Evolutionary conservation across 768 basidiomycete genomes (phyloP).

Genomic region (Candolleomyces eurysporus): DNA sequence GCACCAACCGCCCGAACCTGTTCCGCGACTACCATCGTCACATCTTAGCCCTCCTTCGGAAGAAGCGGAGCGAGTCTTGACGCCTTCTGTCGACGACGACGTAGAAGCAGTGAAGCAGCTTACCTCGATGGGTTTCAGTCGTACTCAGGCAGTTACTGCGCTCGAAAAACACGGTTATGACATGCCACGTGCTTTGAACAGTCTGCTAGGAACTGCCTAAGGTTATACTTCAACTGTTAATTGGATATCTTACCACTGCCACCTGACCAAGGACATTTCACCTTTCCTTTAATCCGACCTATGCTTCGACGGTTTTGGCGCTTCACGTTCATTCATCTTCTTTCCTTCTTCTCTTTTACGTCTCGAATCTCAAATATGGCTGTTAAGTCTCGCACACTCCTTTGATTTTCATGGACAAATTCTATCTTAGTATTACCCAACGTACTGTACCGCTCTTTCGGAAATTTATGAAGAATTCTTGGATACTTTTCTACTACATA

Average conservation of each 20-base stretch:
- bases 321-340: background rate
- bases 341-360: background rate
- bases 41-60: slow-evolving; percentile 45
- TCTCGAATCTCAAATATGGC: background rate
- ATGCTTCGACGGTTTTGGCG: too few relatives aligned
- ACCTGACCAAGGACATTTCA: too few relatives aligned
- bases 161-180: slow-evolving; percentile 85
- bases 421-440: background rate
- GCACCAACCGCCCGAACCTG: slow-evolving; percentile 41
- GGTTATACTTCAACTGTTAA: slow-evolving; percentile 1
- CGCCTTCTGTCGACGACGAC: slow-evolving; percentile 67
- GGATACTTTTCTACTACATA: background rate
- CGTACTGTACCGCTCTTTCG: background rate
- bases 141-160: slow-evolving; percentile 77
- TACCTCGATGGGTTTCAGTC: slow-evolving; percentile 87
- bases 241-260: background rate
- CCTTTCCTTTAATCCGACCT: too few relatives aligned
- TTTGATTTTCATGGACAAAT: background rate
- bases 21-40: slow-evolving; percentile 38
- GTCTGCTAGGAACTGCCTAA: slow-evolving; percentile 43
- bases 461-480: background rate
- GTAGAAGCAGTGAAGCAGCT: slow-evolving; percentile 77
- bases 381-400: background rate
- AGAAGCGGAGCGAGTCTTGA: slow-evolving; percentile 36
- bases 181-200: slow-evolving; percentile 74